Conservation (phyloP, 148 eudicot species). For the Spergularia marina region DNA sequence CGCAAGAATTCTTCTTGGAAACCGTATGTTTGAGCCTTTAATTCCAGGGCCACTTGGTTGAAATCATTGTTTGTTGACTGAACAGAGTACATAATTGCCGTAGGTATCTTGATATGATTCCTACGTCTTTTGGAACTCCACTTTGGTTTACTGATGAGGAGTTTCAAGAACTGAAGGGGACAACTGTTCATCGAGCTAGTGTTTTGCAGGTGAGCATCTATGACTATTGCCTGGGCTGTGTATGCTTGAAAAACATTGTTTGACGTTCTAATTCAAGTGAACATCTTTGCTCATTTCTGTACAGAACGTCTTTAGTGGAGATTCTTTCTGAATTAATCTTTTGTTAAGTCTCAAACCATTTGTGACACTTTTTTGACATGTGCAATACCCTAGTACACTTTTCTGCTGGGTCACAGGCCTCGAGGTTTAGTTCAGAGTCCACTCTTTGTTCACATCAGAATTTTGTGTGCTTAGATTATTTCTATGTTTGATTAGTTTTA, state of each 20-base stretch:
- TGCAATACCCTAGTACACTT: neutral
- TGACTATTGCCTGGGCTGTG: neutral
- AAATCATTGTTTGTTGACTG: conserved; percentile 1
- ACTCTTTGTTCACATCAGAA: neutral
- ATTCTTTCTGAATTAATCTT: neutral
- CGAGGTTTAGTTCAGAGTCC: neutral
- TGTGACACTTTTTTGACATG: neutral
- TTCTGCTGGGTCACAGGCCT: neutral
- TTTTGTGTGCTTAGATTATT: neutral
- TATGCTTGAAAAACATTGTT: neutral
- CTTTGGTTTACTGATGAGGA: conserved; percentile 90
- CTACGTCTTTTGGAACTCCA: conserved; percentile 70
- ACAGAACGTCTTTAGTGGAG: neutral
- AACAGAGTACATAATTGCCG: conserved; percentile 1
- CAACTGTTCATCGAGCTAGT: conserved; percentile 68
- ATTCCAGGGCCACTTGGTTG: conserved; percentile 2
- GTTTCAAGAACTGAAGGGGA: conserved; percentile 77
- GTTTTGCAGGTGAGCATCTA: conserved; percentile 57
- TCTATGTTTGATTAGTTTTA: neutral
- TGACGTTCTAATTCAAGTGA: neutral
- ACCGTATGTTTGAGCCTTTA: conserved; percentile 59
- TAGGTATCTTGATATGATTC: conserved; percentile 91
- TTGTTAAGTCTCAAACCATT: neutral
- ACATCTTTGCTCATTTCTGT: neutral
- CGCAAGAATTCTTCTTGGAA: conserved; percentile 86